Base-by-base conservation (phyloP, 306 rosid species). In the Oxytropis ochrocephala region DNA sequence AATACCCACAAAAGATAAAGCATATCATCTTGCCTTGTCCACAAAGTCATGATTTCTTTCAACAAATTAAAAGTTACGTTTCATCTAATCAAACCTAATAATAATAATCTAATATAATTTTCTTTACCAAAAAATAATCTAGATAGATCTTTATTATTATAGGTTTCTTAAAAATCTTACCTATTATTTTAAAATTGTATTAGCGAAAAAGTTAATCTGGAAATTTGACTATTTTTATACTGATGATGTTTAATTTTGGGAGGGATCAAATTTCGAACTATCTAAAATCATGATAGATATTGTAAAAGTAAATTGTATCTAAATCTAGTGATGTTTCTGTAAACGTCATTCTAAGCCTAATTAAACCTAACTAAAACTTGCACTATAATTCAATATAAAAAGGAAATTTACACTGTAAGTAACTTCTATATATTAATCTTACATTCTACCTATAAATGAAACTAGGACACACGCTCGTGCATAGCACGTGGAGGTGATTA, bases 51-150 rank as follows among this genome's bases (percentile, higher is more conserved):
- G 44, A 30, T 19, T 50, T 30, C 8, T 46, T 53, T 73, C 82
- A 57, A 77, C 58, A 69, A 63, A 69, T 69, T 74, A 50, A 55
- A 77, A 55, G 85, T 63, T 73, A 81, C 80, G 82, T 73, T 69
- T 81, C 74, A 77, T 73, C 80, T 67, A 53, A 58, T 69, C 72
- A 19, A 53, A 53, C 24, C 41, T 21, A 43, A 42, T 63, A 63
- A n/a, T n/a, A n/a, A n/a, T n/a, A n/a, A n/a, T n/a, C n/a, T n/a
- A n/a, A n/a, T 43, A 21, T 21, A 24, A 24, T 1, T 24, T 24
- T 24, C 29, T 24, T 1, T 24, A 24, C 29, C 29, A 35, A 35
- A 35, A 35, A 39, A 39, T 39, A 39, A 6, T 39, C 3, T 39
- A 5, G 4, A 35, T 35, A 24, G 3, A 24, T 24, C 29, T 24